Conservation (phyloP, 192 early-diverging fungal species). For the Backusella macrospora region DNA sequence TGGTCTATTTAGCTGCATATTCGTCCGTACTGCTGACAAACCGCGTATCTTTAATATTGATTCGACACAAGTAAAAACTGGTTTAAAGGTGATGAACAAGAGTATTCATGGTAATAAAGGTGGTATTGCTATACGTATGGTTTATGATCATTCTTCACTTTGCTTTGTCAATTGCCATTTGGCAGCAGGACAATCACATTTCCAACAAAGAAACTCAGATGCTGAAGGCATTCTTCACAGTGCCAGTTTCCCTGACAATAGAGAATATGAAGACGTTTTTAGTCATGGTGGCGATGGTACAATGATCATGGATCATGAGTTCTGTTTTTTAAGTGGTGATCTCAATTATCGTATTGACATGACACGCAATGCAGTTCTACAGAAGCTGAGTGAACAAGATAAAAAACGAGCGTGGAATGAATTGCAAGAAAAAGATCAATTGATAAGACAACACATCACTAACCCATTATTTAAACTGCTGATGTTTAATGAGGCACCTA, state of each 20-base stretch:
- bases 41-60: constrained; percentile 59
- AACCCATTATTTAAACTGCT: constrained; percentile 78
- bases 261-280: constrained; percentile 56
- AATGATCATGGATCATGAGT: constrained; percentile 77
- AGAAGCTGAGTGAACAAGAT: constrained; percentile 23
- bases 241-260: constrained; percentile 28
- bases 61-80: constrained; percentile 85
- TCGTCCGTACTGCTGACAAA: constrained; percentile 65
- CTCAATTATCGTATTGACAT: constrained; percentile 92
- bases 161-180: constrained; percentile 89
- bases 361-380: constrained; percentile 64
- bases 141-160: constrained; percentile 78
- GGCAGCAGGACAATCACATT: constrained; percentile 82
- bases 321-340: constrained; percentile 86
- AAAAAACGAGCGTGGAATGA: constrained; percentile 48
- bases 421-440: constrained; percentile 69
- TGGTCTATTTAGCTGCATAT: constrained; percentile 88
- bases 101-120: constrained; percentile 91
- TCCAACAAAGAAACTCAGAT: constrained; percentile 74
- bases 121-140: constrained; percentile 72
- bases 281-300: constrained; percentile 86
- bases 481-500: constrained; percentile 73
- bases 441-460: constrained; percentile 46
- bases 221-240: constrained; percentile 65
- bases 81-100: constrained; percentile 69